Percentiles rank a stretch among this genome's conserved stretches.
These are phyloP conservation scores for Begonia masoniana DNA, from an alignment of 306 rosid genomes.

Conservation along the genomic window DNA sequence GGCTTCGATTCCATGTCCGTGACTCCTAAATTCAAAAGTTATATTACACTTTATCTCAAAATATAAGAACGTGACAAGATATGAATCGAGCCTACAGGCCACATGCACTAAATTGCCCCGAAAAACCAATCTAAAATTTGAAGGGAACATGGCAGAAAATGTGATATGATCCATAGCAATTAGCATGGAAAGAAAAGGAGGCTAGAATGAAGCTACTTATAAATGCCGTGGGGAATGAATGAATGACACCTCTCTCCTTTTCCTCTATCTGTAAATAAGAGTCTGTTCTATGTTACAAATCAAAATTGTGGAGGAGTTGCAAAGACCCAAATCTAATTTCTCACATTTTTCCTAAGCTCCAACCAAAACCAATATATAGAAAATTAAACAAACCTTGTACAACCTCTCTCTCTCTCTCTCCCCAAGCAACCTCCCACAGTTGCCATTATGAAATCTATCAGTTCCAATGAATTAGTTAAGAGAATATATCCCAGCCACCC, in stretches of 20 bases:
- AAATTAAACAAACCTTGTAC: constrained; percentile 36
- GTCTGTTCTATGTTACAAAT: constrained; percentile 76
- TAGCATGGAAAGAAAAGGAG: too few relatives aligned
- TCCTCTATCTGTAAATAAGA: constrained; percentile 43
- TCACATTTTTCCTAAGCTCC: constrained; percentile 43
- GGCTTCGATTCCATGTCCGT: too few relatives aligned
- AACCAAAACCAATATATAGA: constrained; percentile 31
- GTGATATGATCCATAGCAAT: too few relatives aligned
- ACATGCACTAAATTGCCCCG: too few relatives aligned
- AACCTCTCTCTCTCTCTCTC: constrained; percentile 15
- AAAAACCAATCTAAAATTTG: too few relatives aligned
- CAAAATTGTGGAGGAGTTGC: constrained; percentile 83
- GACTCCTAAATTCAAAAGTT: too few relatives aligned
- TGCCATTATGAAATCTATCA: constrained; percentile 26
- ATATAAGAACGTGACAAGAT: too few relatives aligned
- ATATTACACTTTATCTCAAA: too few relatives aligned
- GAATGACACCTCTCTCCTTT: neutral
- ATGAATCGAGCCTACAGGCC: too few relatives aligned
- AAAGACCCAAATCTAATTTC: constrained; percentile 52
- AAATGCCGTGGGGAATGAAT: too few relatives aligned
- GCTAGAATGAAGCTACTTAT: too few relatives aligned
- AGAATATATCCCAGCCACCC: neutral
- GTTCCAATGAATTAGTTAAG: constrained; percentile 13
- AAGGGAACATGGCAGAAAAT: too few relatives aligned
- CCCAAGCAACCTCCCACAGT: constrained; percentile 23